Percentiles rank a stretch among this genome's conserved stretches.
Conservation (phyloP, 352 stramenopile genomes). For the Globisporangium takayamanum region DNA sequence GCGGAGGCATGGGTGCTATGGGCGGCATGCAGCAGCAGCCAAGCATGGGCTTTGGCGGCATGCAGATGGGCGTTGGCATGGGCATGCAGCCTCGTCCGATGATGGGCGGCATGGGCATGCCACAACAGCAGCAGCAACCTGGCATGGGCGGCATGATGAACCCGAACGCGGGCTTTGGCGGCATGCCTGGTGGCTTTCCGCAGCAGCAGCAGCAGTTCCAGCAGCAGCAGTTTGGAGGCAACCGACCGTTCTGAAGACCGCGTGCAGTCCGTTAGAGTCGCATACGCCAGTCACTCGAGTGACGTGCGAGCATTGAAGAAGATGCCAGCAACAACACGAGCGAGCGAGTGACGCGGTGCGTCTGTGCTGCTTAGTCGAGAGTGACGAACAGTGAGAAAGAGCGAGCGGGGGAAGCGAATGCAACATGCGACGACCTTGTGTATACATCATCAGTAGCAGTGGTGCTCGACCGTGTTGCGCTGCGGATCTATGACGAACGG, state of each 20-base stretch:
- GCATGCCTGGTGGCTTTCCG: slow-evolving; percentile 34
- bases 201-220: slow-evolving; percentile 54
- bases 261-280: slow-evolving; percentile 1
- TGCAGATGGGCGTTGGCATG: slow-evolving; percentile 22
- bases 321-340: no score
- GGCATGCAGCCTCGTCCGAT: slow-evolving; percentile 18
- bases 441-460: background rate
- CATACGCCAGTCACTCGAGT: background rate
- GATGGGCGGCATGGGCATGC: slow-evolving; percentile 35
- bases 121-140: slow-evolving; percentile 24
- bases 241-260: slow-evolving; percentile 32
- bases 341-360: no score
- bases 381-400: background rate
- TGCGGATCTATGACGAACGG: no score
- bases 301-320: no score
- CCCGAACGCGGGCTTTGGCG: slow-evolving; percentile 31
- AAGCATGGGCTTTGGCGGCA: slow-evolving; percentile 19
- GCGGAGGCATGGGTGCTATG: slow-evolving; percentile 40
- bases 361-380: no score
- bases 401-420: background rate
- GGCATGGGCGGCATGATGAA: slow-evolving; percentile 63
- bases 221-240: slow-evolving; percentile 53
- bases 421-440: background rate
- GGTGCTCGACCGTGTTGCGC: no score
- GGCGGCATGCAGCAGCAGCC: slow-evolving; percentile 25